phyloP scores from a whole-genome alignment of 805 yeast genomes.

The Candida coleopterorum region DNA sequence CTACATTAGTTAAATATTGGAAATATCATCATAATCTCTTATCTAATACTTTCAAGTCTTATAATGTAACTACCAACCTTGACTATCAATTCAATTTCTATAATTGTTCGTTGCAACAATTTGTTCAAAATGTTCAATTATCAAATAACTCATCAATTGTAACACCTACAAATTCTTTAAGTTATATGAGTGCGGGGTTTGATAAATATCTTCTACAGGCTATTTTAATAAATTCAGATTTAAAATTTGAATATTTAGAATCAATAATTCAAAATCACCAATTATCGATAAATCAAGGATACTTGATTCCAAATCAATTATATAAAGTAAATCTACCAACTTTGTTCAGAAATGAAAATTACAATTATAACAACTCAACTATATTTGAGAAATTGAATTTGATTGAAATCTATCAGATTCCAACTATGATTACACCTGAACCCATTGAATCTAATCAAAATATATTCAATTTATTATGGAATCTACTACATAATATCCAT shows the following conservation, averaged over 20 bases:
- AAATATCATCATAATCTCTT: slow-evolving; percentile 3
- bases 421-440: slow-evolving; percentile 25
- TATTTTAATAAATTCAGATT: slow-evolving; percentile 8
- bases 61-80: neutral
- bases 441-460: slow-evolving; percentile 1
- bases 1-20: slow-evolving; percentile 8
- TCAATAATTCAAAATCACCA: slow-evolving; percentile 14
- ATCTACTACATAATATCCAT: too few species aligned
- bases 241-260: slow-evolving; percentile 12
- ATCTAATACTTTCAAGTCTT: neutral
- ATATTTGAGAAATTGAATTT: slow-evolving; percentile 10
- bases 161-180: slow-evolving; percentile 22
- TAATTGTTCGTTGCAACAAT: slow-evolving; percentile 3
- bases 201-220: slow-evolving; percentile 18
- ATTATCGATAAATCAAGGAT: slow-evolving; percentile 14
- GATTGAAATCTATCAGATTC: slow-evolving; percentile 11
- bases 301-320: slow-evolving; percentile 14
- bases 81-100: slow-evolving; percentile 3
- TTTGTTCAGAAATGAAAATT: slow-evolving; percentile 1
- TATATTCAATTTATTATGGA: slow-evolving; percentile 21
- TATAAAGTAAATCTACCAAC: slow-evolving; percentile 12
- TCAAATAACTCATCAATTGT: slow-evolving; percentile 11
- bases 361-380: slow-evolving; percentile 8
- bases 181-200: slow-evolving; percentile 27
- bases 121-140: neutral